A percentile compares a stretch with the other conserved stretches of the same genome.
Evolutionary conservation across 495 filamentous ascomycete species (phyloP).

Genomic region (Trichoderma orchidacearum): DNA sequence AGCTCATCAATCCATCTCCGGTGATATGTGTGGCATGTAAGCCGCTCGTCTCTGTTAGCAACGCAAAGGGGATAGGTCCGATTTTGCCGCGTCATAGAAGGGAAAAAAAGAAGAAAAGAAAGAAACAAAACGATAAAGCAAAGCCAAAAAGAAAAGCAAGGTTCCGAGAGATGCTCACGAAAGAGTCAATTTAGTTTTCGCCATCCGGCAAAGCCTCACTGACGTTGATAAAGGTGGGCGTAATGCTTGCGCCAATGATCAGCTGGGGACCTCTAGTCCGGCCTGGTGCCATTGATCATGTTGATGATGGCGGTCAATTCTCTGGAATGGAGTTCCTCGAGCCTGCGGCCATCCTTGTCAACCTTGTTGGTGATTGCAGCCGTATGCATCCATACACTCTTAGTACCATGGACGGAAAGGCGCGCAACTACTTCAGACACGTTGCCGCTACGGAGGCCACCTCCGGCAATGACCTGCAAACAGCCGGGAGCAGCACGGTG

Average conservation of each 20-base stretch:
- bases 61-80: too few species aligned
- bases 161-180: too few species aligned
- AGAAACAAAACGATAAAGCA: too few species aligned
- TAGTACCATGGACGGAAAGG: slow-evolving; percentile 6
- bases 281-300: not conserved
- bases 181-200: too few species aligned
- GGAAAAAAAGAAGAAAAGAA: too few species aligned
- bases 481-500: not conserved
- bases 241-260: slow-evolving; percentile 1
- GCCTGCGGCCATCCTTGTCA: slow-evolving; percentile 6
- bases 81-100: too few species aligned
- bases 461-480: slow-evolving; percentile 26
- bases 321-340: slow-evolving; percentile 5
- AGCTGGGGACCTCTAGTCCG: not conserved
- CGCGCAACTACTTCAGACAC: slow-evolving; percentile 7
- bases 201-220: not conserved
- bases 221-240: not conserved
- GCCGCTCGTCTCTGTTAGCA: too few species aligned
- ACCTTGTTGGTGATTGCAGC: slow-evolving; percentile 11
- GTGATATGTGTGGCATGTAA: too few species aligned
- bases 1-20: too few species aligned
- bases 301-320: not conserved
- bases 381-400: slow-evolving; percentile 18
- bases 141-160: too few species aligned
- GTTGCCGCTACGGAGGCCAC: slow-evolving; percentile 22